Base-by-base conservation (phyloP, 2,329 filamentous ascomycete genomes). In the Xenoacremonium recifei region DNA sequence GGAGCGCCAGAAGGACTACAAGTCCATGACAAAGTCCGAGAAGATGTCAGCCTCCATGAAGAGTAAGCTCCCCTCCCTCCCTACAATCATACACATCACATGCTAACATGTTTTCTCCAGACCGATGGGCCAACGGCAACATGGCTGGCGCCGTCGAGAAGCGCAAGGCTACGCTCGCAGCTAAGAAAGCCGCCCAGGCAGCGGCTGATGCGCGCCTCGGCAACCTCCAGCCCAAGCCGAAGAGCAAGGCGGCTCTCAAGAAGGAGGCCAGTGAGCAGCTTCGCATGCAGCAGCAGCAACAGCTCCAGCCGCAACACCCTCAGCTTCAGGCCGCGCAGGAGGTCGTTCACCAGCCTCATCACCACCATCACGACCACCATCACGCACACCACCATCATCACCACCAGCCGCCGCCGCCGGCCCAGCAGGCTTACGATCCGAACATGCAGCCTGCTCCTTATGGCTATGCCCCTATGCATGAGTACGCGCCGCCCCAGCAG, bases 1-100 rank as follows among this genome's bases (percentile, higher is more conserved):
- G 19, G 69, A 74, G 44, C 54, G 59, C 15, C 58, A 51, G 35
- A 80, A 81, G 64, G 76, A 80, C 39, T 82, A 82, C 53, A 73
- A 74, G 25, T 69, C 73, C 32, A 81, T 82, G 77, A 81, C 76
- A 35, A 82, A 82, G 65, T 80, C 76, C 21, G 78, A 82, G 63
- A 82, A 82, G 69, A 82, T 82, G 78, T 79, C 75, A n/a, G 72
- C 72, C 15, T 81, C 77, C 3, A 82, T 82, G 79, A 80, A 80
- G 67, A 76, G 79, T 81, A 67, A 65, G 72, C 62, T 30, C 35
- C 10, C 35, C 19, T 23, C 20, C 21, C 16, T 42, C 23, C 37
- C 17, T n/a, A n/a, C n/a, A n/a, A n/a, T n/a, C n/a, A n/a, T n/a
- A n/a, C n/a, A n/a, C n/a, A 20, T n/a, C 10, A 3, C 34, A 27